A percentile compares a stretch with the other conserved stretches of the same genome.
Evolutionary conservation across 768 basidiomycete genomes (phyloP).

Genomic region (Panus rudis): DNA sequence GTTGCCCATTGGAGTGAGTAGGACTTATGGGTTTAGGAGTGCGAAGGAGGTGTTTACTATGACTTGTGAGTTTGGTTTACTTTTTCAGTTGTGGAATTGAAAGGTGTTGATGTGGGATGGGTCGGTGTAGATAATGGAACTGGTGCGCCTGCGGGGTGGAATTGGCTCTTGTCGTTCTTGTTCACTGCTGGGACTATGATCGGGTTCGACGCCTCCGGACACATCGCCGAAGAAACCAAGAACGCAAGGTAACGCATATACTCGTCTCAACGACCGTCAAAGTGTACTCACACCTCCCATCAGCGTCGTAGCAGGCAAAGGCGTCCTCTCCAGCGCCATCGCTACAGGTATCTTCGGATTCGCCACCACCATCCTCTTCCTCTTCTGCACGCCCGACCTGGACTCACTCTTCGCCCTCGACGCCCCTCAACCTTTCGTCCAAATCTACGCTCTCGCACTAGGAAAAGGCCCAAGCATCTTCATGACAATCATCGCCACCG

Average conservation of each 20-base stretch:
- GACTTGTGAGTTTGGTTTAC: slow-evolving; percentile 48
- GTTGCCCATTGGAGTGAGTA: slow-evolving; percentile 87
- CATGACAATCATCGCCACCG: slow-evolving; percentile 78
- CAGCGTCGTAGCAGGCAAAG: slow-evolving; percentile 74
- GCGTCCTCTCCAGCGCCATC: slow-evolving; percentile 71
- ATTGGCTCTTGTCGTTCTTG: slow-evolving; percentile 84
- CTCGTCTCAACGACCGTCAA: neutral
- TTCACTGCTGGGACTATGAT: slow-evolving; percentile 85
- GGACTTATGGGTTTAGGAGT: slow-evolving; percentile 82
- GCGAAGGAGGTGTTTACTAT: slow-evolving; percentile 79
- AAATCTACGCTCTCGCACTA: slow-evolving; percentile 76
- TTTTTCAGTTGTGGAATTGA: neutral
- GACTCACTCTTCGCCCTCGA: slow-evolving; percentile 66
- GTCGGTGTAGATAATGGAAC: slow-evolving; percentile 79
- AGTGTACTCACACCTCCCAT: slow-evolving; percentile 2
- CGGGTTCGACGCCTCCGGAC: slow-evolving; percentile 61
- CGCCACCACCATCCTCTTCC: slow-evolving; percentile 67
- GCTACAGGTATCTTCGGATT: slow-evolving; percentile 80
- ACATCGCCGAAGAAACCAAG: slow-evolving; percentile 27
- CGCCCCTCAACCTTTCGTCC: slow-evolving; percentile 90
- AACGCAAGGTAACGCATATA: slow-evolving; percentile 20
- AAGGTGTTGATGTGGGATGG: neutral
- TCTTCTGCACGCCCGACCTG: slow-evolving; percentile 80
- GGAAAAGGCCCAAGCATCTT: slow-evolving; percentile 75
- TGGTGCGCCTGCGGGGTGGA: slow-evolving; percentile 82